Evolutionary conservation across 176 grass and related monocot species (phyloP), one percentile per base, ranked within the genome.

Genomic region (Miscanthus lutarioriparius): DNA sequence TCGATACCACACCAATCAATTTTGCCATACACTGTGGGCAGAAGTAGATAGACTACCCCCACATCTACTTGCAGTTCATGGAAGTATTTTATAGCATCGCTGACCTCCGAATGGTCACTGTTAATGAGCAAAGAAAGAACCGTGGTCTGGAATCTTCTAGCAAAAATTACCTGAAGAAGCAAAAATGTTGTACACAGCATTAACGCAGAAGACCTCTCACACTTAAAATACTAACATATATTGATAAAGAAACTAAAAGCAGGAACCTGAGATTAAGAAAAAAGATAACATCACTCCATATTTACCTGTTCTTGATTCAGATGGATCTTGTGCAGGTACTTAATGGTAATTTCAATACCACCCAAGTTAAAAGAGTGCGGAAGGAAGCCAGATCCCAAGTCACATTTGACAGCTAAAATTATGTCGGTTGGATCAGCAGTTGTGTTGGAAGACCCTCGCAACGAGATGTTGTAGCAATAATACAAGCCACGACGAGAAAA

Each of bases 1-100:
- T 86, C 90, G 37, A 94, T 86, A 70, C 72, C 67, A 33, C 75
- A 82, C 94, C 94, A 97, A 84, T 97, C 91, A 81, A 97, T 38
- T 88, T 78, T 94, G 25, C 87, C 91, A 67, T 58, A 79, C 67
- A 86, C 84, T 43, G 74, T 87, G 72, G 94, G 94, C 67, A 97
- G 38, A 35, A 97, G 87, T 86, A 97, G 76, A 77, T 97, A 97
- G 69, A 83, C 89, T 72, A 90, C 80, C 72, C 90, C 87, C 59
- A 48, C 26, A 48, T 82, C 86, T 8, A 66, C 58, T 83, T 86
- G 64, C 26, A 73, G 81, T 68, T 94, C 62, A 84, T 70, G 74
- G 75, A 78, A 76, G 56, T 77, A 48, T 74, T 84, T 72, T 74
- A 62, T 59, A 68, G 75, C 27, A 72, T 87, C 38, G 4, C 71